phyloP scores from a whole-genome alignment of 331 rosid genomes.

The Malus hybrid region DNA sequence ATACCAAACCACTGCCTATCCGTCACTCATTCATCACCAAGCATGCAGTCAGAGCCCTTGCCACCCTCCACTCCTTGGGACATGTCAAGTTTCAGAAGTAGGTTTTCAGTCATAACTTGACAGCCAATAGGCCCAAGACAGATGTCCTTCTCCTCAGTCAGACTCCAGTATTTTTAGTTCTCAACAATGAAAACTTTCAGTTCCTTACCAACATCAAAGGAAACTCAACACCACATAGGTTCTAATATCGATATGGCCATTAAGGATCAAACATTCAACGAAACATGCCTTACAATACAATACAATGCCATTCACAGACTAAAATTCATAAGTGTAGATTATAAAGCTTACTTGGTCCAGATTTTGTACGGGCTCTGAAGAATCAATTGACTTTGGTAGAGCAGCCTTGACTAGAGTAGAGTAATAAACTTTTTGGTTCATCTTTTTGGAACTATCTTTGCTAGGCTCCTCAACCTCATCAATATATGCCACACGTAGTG shows the following conservation, averaged over 20 bases:
- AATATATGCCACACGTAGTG: constrained; percentile 90
- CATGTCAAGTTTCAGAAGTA: too few relatives aligned
- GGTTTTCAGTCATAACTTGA: too few relatives aligned
- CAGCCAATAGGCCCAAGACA: too few relatives aligned
- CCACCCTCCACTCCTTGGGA: too few relatives aligned
- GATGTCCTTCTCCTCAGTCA: too few relatives aligned
- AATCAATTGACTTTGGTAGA: constrained; percentile 69
- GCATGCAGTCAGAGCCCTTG: too few relatives aligned
- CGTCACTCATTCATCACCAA: too few relatives aligned
- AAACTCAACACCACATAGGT: neutral
- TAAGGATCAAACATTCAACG: neutral
- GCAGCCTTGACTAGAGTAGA: constrained; percentile 92
- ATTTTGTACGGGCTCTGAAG: constrained; percentile 74
- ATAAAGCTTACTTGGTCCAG: constrained; percentile 65
- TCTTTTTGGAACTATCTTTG: constrained; percentile 60
- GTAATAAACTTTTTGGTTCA: constrained; percentile 69
- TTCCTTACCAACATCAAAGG: too few relatives aligned
- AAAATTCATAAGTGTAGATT: neutral
- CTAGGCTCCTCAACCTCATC: constrained; percentile 91
- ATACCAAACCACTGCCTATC: too few relatives aligned
- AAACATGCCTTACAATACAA: neutral
- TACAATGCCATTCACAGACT: neutral
- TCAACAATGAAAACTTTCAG: too few relatives aligned
- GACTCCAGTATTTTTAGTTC: too few relatives aligned
- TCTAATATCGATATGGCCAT: neutral